Base-by-base conservation (phyloP, 768 basidiomycete genomes). In the Calocybe indica region DNA sequence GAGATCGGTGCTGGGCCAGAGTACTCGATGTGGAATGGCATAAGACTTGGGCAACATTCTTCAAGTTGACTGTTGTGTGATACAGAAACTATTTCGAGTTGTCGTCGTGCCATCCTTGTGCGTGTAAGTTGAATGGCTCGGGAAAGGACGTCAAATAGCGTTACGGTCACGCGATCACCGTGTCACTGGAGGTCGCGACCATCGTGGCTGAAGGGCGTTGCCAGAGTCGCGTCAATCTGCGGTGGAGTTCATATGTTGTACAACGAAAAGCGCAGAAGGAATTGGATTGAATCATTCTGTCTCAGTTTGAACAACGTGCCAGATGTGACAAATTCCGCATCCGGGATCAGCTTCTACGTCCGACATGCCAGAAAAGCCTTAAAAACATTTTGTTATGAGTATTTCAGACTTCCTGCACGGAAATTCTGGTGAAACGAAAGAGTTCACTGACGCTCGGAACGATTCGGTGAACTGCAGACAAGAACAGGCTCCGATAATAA, bases 21-120 rank as follows among this genome's bases (percentile, higher is more conserved):
- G 62, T 89, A 80, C 9, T 72, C 64, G 40, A 92, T 81, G 55
- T 85, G 80, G 52, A 93, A 92, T 5, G 90, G 90, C 86, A 93
- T 89, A 30, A 93, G 73, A 58, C 82, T 74, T 1, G 86, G 88
- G 2, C 65, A 69, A 40, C 77, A 80, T 60, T 53, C 48, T n/a
- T 51, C 36, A 6, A 55, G 45, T 15, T 40, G 43, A 38, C 15
- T 49, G 12, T 49, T 37, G 32, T 15, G 12, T 34, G 11, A 43
- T 28, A 36, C 37, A 30, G 45, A 37, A 14, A 30, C 45, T 30
- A 46, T 37, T 39, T 37, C 35, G 35, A 46, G 42, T 30, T 2
- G 28, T 43, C 42, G 42, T 43, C 8, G 41, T 43, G 22, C 13
- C 38, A 39, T 39, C 28, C 10, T 28, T 37, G 37, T 7, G 13